A percentile compares a stretch with the other conserved stretches of the same genome.
phyloP scores from a whole-genome alignment of 2,329 filamentous ascomycete species.

The Colletotrichum australisinense region DNA sequence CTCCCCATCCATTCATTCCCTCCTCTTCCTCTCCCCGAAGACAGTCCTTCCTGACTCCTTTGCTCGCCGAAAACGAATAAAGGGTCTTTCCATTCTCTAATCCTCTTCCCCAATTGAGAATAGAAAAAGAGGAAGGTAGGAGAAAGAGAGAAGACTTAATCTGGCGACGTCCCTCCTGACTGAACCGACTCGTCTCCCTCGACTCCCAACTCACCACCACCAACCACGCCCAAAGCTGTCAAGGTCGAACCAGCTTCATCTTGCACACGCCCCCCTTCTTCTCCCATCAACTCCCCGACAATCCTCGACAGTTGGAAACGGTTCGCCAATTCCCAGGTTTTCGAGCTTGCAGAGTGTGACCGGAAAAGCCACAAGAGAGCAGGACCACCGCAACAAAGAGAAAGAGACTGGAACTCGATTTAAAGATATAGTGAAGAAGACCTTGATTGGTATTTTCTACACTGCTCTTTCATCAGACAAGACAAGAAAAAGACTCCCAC shows the following conservation, averaged over 20 bases:
- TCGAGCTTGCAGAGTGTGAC: constrained; percentile 25
- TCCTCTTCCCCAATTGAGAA: constrained; percentile 26
- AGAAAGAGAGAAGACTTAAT: constrained; percentile 33
- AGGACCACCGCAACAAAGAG: constrained; percentile 7
- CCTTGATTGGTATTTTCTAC: constrained; percentile 55
- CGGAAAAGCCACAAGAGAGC: constrained; percentile 3
- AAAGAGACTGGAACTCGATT: constrained; percentile 47
- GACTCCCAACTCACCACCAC: constrained; percentile 12
- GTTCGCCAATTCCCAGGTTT: constrained; percentile 28
- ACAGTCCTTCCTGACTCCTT: constrained; percentile 59
- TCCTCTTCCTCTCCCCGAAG: constrained; percentile 65
- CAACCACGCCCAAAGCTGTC: constrained; percentile 2
- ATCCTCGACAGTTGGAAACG: constrained; percentile 25
- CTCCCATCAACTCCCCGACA: constrained; percentile 33
- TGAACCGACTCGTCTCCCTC: constrained; percentile 23
- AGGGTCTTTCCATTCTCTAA: constrained; percentile 38
- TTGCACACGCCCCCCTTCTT: constrained; percentile 19
- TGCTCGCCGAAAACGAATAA: constrained; percentile 39
- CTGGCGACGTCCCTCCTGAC: constrained; percentile 41
- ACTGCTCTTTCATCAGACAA: constrained; percentile 18
- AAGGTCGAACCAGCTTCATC: constrained; percentile 11
- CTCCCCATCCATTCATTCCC: constrained; percentile 65
- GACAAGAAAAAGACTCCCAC: constrained; percentile 3
- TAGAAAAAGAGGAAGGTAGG: constrained; percentile 38
- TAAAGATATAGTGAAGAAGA: constrained; percentile 40